These are phyloP conservation scores for Coffea humblotiana DNA, from an alignment of 305 asterid species.

Conservation along the genomic window DNA sequence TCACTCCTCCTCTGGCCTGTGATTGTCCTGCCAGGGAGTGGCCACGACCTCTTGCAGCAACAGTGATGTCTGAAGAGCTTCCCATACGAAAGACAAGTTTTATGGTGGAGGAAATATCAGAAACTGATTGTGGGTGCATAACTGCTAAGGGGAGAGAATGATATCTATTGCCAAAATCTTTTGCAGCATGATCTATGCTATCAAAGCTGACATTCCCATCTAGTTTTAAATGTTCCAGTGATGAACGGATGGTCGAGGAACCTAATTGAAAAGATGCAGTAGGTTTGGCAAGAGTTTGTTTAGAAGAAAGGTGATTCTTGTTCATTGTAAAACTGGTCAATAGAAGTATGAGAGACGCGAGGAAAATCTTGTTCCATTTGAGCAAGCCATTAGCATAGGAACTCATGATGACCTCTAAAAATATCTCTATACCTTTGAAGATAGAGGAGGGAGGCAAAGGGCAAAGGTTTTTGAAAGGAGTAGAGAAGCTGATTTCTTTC, in stretches of 20 bases:
- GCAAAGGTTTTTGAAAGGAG: not conserved
- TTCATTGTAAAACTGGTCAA: slow-evolving; percentile 46
- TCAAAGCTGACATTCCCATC: slow-evolving; percentile 60
- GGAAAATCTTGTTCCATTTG: slow-evolving; percentile 39
- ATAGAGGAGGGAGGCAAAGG: not conserved
- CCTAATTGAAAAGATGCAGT: slow-evolving; percentile 15
- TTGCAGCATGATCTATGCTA: slow-evolving; percentile 53
- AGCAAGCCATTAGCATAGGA: slow-evolving; percentile 31
- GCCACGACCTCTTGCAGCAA: slow-evolving; percentile 87
- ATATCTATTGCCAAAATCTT: slow-evolving; percentile 71
- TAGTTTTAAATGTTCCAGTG: slow-evolving; percentile 38
- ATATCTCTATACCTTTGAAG: not conserved
- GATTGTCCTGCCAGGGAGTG: slow-evolving; percentile 89
- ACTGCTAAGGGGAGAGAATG: slow-evolving; percentile 69
- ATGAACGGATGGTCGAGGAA: slow-evolving; percentile 34
- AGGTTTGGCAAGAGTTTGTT: slow-evolving; percentile 26
- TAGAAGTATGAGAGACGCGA: slow-evolving; percentile 42
- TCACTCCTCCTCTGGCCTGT: slow-evolving; percentile 68
- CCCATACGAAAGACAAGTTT: slow-evolving; percentile 51
- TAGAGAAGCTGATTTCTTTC: slow-evolving; percentile 3
- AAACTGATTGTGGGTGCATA: slow-evolving; percentile 67
- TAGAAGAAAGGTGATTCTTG: slow-evolving; percentile 38
- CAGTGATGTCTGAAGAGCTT: slow-evolving; percentile 48
- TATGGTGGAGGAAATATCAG: slow-evolving; percentile 58
- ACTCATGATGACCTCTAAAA: slow-evolving; percentile 31